phyloP scores from a whole-genome alignment of 163 green algal species.

The Chlamydomonas reinhardtii region DNA sequence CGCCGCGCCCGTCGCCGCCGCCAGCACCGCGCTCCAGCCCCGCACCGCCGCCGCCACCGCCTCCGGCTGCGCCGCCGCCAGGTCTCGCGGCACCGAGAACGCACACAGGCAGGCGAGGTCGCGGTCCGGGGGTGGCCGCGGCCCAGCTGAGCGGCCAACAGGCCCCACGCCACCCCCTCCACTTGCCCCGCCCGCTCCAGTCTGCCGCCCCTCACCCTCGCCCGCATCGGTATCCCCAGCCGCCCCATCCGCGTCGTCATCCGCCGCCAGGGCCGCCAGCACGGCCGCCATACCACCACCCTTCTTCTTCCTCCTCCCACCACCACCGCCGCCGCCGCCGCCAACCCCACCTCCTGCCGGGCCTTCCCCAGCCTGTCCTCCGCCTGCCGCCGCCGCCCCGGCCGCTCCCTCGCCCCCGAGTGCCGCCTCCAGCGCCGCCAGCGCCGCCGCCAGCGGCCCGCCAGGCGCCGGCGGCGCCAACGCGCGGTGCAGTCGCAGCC shows the following conservation, averaged over 20 bases:
- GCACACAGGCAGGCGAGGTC: slow-evolving; percentile 18
- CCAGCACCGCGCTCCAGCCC: background rate
- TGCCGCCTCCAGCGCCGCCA: background rate
- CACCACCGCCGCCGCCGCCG: too few relatives aligned
- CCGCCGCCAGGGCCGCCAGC: background rate
- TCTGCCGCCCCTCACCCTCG: too few relatives aligned
- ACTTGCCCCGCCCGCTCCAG: too few relatives aligned
- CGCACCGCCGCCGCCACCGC: slow-evolving; percentile 14
- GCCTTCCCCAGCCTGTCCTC: too few relatives aligned
- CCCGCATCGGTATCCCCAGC: too few relatives aligned
- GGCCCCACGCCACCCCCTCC: background rate
- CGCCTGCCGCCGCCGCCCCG: too few relatives aligned
- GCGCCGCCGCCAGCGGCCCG: background rate
- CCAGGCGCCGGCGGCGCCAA: background rate
- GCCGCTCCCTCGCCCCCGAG: background rate
- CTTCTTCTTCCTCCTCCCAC: background rate
- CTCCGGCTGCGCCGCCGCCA: background rate
- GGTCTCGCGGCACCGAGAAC: slow-evolving; percentile 18
- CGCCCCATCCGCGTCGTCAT: too few relatives aligned
- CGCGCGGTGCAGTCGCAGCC: slow-evolving; percentile 15
- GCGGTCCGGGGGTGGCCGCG: slow-evolving; percentile 5
- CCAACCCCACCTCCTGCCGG: too few relatives aligned
- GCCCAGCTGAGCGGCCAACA: background rate
- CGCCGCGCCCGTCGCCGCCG: background rate
- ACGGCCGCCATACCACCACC: background rate